Conservation (phyloP, 495 filamentous ascomycete genomes). For the Parachaetomium inaequale region DNA sequence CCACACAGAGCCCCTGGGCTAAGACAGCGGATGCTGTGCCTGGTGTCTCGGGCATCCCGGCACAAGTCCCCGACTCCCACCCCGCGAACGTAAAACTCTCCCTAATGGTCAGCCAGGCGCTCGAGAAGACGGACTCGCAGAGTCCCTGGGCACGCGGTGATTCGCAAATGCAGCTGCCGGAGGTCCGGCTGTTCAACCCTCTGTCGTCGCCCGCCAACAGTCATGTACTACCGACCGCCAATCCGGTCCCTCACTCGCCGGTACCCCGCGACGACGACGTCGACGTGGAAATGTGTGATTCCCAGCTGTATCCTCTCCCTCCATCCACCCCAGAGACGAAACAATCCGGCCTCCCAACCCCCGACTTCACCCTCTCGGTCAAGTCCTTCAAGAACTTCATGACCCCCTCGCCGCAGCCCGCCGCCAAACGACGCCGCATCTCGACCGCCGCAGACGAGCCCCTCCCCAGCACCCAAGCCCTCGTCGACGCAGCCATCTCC, state of each 20-base stretch:
- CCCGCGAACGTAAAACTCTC: neutral
- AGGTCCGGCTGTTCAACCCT: constrained; percentile 11
- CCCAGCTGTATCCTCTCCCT: neutral
- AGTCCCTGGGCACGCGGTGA: constrained; percentile 22
- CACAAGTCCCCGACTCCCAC: neutral
- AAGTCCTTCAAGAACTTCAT: constrained; percentile 33
- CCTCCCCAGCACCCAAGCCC: constrained; percentile 26
- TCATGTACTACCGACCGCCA: constrained; percentile 6
- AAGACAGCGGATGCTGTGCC: neutral
- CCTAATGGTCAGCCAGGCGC: constrained; percentile 4
- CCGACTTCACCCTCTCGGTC: constrained; percentile 30
- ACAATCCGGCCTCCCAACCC: constrained; percentile 29
- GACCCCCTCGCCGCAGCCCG: constrained; percentile 27
- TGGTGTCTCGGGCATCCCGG: neutral
- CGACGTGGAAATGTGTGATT: constrained; percentile 12
- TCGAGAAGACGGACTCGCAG: neutral
- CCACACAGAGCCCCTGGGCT: constrained; percentile 12
- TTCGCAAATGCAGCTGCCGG: constrained; percentile 14
- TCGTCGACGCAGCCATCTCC: constrained; percentile 26
- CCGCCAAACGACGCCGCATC: constrained; percentile 20
- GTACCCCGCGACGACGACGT: constrained; percentile 2
- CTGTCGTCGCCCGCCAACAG: constrained; percentile 24
- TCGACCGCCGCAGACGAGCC: constrained; percentile 12
- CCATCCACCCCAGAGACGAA: constrained; percentile 30
- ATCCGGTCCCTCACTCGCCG: neutral